Percentiles rank a stretch among this genome's conserved stretches.
phyloP scores from a whole-genome alignment of 2,329 filamentous ascomycete species.

The Talaromyces sp. region DNA sequence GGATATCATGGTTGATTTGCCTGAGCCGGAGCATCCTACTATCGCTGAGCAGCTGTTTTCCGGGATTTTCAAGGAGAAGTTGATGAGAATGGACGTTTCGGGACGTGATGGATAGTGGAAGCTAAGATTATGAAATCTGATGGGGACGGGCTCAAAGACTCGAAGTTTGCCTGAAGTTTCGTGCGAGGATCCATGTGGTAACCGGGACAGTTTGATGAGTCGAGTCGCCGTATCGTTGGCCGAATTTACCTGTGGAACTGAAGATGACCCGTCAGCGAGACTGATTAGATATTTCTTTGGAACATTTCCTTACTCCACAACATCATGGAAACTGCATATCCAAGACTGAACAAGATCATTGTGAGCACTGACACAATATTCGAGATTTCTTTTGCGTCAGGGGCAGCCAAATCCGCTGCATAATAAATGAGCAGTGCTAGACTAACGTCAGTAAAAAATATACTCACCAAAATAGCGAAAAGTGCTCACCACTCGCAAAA shows the following conservation, averaged over 20 bases:
- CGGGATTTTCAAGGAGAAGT: conserved; percentile 63
- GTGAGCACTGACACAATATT: conserved; percentile 72
- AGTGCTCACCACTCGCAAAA: conserved; percentile 58
- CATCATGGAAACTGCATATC: conserved; percentile 66
- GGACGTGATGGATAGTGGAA: conserved; percentile 69
- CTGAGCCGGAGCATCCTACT: conserved; percentile 81
- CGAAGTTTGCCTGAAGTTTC: conserved; percentile 53
- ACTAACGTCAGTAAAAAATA: neutral
- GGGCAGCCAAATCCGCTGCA: conserved; percentile 62
- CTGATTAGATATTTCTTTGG: neutral
- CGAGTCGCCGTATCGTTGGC: conserved; percentile 69
- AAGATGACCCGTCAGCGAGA: conserved; percentile 11
- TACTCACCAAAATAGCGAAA: too few relatives aligned
- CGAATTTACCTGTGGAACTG: conserved; percentile 73
- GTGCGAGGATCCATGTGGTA: conserved; percentile 56
- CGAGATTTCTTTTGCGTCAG: conserved; percentile 49
- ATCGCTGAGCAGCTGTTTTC: conserved; percentile 68
- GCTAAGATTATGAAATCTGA: conserved; percentile 59
- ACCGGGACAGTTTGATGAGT: conserved; percentile 65
- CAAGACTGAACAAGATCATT: conserved; percentile 77
- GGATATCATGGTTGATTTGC: conserved; percentile 79
- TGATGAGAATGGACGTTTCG: conserved; percentile 54
- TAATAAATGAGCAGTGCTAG: conserved; percentile 78
- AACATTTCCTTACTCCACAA: conserved; percentile 50
- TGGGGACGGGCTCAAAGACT: conserved; percentile 44